Percentiles rank a stretch among this genome's conserved stretches.
Conservation (phyloP, 108 stramenopile genomes). For the Phaeodactylum tricornutum region DNA sequence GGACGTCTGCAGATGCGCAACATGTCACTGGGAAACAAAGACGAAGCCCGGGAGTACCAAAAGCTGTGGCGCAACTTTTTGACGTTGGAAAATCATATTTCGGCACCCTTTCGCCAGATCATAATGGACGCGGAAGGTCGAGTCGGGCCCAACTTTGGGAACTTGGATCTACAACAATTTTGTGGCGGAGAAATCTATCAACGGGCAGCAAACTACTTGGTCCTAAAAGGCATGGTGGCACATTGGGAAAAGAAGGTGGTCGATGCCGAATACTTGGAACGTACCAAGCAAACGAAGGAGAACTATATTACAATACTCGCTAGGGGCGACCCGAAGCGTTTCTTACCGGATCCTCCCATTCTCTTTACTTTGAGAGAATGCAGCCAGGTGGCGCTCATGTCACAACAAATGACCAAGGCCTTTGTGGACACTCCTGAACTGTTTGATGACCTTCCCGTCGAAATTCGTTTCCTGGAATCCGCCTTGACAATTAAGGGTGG, state of each 20-base stretch:
- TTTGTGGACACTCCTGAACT: conserved; percentile 50
- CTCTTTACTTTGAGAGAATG: conserved; percentile 65
- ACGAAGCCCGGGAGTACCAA: conserved; percentile 38
- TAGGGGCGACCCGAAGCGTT: conserved; percentile 69
- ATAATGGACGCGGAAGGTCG: conserved; percentile 62
- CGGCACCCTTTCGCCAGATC: conserved; percentile 79
- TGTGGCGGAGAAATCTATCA: conserved; percentile 57
- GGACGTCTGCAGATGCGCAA: conserved; percentile 49
- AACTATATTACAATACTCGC: conserved; percentile 33
- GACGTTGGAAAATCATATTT: conserved; percentile 73
- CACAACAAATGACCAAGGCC: conserved; percentile 60
- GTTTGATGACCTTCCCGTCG: conserved; percentile 56
- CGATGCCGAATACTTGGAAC: conserved; percentile 59
- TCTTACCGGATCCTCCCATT: conserved; percentile 63
- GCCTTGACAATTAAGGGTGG: conserved; percentile 62
- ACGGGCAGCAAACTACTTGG: conserved; percentile 66
- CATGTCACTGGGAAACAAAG: conserved; percentile 31
- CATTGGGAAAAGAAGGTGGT: conserved; percentile 82
- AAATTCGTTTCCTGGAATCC: conserved; percentile 62
- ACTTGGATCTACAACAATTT: conserved; percentile 53
- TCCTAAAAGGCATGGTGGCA: conserved; percentile 79
- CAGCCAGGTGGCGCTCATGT: conserved; percentile 57
- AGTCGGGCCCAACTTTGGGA: conserved; percentile 78
- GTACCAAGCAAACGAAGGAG: conserved; percentile 28
- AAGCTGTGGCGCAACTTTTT: conserved; percentile 51